Base-by-base conservation (phyloP, 208 protist species). In the Tritrichomonas foetus region DNA sequence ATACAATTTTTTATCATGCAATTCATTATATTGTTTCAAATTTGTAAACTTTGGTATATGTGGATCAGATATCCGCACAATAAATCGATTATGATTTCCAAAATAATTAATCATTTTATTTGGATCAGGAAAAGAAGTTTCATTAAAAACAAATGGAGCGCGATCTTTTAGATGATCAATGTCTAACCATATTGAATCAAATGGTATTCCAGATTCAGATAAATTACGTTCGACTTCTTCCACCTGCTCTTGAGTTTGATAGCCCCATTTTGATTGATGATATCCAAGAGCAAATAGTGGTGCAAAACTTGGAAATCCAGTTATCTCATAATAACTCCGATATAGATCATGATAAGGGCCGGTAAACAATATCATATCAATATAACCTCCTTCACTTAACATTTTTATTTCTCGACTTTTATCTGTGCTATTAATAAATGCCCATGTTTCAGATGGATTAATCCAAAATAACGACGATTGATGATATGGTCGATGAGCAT, bases 101-200 rank as follows among this genome's bases (percentile, higher is more conserved):
- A 93, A 8, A 13, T 74, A 11, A 3, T 41, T 53, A 13, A 44
- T 25, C 1, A 93, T 30, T 30, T 69, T 5, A 1, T 64, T 3
- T 50, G 74, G 41, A 50, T 82, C 50, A 0, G 74, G 74, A 41
- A 82, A 82, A 50, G 30, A n/a, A 30, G 33, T 50, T 11, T 22
- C 14, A 30, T 82, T 50, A 20, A 47, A 50, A 30, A n/a, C 39
- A 14, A 30, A 82, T 50, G 74, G 74, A 47, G 33, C 27, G 11
- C 41, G 1, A 93, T 96, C 96, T 95, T 99, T 96, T 0, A 98
- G 99, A 96, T 99, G 98, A 95, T 99, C 99, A 95, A 99, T 99
- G 95, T 99, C 99, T 16, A 99, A 97, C 99, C 99, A 99, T 53
- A 99, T 96, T 22, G 98, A 97, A 96, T 99, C 99, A 95, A 94